These are phyloP conservation scores for Millerozyma miso DNA, from an alignment of 805 yeast species.

Conservation along the genomic window DNA sequence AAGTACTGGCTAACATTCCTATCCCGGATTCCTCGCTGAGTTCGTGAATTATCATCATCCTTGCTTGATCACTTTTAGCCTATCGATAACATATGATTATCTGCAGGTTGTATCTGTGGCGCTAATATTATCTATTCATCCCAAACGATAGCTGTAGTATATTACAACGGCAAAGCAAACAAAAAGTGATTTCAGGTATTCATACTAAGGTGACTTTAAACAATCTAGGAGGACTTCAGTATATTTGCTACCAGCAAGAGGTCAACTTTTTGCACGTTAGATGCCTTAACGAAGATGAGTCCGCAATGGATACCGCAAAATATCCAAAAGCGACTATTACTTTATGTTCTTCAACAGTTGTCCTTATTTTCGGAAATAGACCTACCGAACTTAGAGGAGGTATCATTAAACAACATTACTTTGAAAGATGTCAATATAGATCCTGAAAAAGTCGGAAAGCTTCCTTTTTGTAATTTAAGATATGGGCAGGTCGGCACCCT, in stretches of 20 bases:
- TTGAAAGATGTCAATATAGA: constrained; percentile 63
- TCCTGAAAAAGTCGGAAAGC: constrained; percentile 57
- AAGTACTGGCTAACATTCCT: too few relatives aligned
- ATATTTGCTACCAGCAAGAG: too few relatives aligned
- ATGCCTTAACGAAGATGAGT: constrained; percentile 11
- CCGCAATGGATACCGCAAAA: constrained; percentile 77
- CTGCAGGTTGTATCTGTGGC: background rate
- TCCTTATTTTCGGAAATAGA: constrained; percentile 80
- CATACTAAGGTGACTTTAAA: too few relatives aligned
- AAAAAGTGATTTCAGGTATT: too few relatives aligned
- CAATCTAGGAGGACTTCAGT: too few relatives aligned
- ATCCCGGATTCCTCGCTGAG: too few relatives aligned
- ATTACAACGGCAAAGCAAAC: too few relatives aligned
- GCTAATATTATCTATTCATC: background rate
- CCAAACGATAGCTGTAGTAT: background rate
- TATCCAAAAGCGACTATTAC: constrained; percentile 74
- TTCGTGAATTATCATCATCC: too few relatives aligned
- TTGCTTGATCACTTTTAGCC: background rate
- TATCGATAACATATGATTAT: background rate
- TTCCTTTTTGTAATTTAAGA: constrained; percentile 62
- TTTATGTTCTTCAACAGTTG: constrained; percentile 76
- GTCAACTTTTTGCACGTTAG: background rate
- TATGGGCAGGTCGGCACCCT: constrained; percentile 57
- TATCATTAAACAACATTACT: constrained; percentile 56
- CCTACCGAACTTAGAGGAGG: constrained; percentile 70